These are phyloP conservation scores for Lanmaoa rubissima DNA, from an alignment of 768 basidiomycete species.

Conservation along the genomic window DNA sequence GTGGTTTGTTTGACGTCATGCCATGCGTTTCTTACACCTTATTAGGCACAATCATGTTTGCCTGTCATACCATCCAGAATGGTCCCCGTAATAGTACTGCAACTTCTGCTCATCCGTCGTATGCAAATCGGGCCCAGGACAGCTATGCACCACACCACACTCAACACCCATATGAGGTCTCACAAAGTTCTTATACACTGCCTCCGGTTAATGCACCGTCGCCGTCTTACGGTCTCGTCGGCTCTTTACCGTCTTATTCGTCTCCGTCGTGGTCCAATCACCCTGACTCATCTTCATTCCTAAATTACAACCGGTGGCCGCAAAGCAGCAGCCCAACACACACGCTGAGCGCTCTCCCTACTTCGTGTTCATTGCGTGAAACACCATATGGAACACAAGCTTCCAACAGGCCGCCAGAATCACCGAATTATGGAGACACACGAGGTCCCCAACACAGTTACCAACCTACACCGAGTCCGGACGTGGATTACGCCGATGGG, in stretches of 20 bases:
- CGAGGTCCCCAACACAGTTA: conserved; percentile 37
- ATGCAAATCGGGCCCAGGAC: conserved; percentile 27
- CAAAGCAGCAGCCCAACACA: conserved; percentile 29
- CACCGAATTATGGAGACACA: conserved; percentile 26
- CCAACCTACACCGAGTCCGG: conserved; percentile 38
- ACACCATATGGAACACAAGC: conserved; percentile 25
- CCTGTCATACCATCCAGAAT: conserved; percentile 37
- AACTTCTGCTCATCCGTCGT: conserved; percentile 25
- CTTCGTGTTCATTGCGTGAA: conserved; percentile 32
- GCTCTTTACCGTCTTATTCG: conserved; percentile 28
- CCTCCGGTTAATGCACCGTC: conserved; percentile 31
- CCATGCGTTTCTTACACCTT: conserved; percentile 28
- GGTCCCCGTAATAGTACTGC: conserved; percentile 19
- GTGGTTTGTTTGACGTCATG: conserved; percentile 38
- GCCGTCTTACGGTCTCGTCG: conserved; percentile 26
- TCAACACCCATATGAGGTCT: conserved; percentile 30
- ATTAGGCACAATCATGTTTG: conserved; percentile 39
- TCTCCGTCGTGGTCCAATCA: conserved; percentile 28
- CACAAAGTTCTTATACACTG: conserved; percentile 29
- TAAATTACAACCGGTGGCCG: conserved; percentile 32
- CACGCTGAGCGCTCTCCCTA: conserved; percentile 21
- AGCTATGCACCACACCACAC: conserved; percentile 23
- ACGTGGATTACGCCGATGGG: conserved; percentile 37
- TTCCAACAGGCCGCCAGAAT: conserved; percentile 42
- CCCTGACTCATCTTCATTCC: conserved; percentile 29